Percentiles rank a stretch among this genome's conserved stretches.
phyloP scores from a whole-genome alignment of 176 grass and related monocot species.

The Hordeum vulgare region DNA sequence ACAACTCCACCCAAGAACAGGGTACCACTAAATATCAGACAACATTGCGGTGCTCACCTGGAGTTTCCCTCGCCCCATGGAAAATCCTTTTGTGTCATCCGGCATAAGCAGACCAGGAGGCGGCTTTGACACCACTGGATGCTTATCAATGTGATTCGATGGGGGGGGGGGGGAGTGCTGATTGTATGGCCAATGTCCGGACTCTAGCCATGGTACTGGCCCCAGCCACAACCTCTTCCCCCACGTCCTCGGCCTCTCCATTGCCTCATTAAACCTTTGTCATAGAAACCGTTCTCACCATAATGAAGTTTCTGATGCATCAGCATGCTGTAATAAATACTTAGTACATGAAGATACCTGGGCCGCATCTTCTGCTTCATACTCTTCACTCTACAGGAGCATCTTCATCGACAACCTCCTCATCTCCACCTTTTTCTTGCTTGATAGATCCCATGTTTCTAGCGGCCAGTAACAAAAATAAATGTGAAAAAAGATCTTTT shows the following conservation, averaged over 20 bases:
- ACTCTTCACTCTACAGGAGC: conserved; percentile 30
- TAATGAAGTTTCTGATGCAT: no score
- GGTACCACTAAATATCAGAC: background rate
- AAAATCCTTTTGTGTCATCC: conserved; percentile 85
- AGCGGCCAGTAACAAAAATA: background rate
- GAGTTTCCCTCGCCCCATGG: conserved; percentile 73
- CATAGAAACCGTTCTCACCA: no score
- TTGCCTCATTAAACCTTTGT: no score
- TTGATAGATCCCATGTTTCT: conserved; percentile 34
- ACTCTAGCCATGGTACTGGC: conserved; percentile 20
- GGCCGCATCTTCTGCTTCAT: conserved; percentile 9
- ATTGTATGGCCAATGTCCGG: conserved; percentile 23
- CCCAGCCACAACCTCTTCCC: no score
- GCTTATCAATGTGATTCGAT: conserved; percentile 36
- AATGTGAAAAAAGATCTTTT: background rate
- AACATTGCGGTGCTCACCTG: conserved; percentile 6
- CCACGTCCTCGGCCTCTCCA: no score
- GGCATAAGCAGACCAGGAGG: conserved; percentile 91
- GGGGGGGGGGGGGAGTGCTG: conserved; percentile 40
- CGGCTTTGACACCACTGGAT: conserved; percentile 41
- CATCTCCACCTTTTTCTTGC: conserved; percentile 38
- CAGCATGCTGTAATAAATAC: no score
- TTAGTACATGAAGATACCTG: conserved; percentile 10
- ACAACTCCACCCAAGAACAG: background rate
- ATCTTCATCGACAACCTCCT: conserved; percentile 30